These are phyloP conservation scores for Blastobotrys apis DNA, from an alignment of 1,139 yeast genomes.

Conservation along the genomic window DNA sequence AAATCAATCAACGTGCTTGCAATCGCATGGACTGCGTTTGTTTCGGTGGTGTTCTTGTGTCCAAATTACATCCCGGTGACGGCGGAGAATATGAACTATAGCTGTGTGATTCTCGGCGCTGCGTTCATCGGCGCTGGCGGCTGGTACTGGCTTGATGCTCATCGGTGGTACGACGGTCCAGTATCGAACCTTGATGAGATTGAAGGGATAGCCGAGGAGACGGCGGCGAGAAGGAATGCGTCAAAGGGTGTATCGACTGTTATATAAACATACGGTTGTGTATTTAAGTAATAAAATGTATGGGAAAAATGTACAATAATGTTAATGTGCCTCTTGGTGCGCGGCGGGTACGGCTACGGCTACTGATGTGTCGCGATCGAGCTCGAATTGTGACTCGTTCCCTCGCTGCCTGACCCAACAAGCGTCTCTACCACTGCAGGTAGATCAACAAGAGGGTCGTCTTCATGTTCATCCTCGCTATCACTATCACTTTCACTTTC, in stretches of 20 bases:
- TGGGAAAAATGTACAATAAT: too few species aligned
- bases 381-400: too few species aligned
- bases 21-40: slow-evolving; percentile 36
- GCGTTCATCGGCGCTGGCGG: slow-evolving; percentile 40
- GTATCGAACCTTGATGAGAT: slow-evolving; percentile 11
- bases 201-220: slow-evolving; percentile 1
- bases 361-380: too few species aligned
- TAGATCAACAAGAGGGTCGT: too few species aligned
- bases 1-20: slow-evolving; percentile 46
- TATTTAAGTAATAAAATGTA: background rate
- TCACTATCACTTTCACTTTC: too few species aligned
- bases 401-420: too few species aligned
- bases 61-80: slow-evolving; percentile 65
- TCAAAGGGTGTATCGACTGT: background rate
- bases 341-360: too few species aligned
- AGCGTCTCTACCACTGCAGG: too few species aligned
- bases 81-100: slow-evolving; percentile 61
- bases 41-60: slow-evolving; percentile 48
- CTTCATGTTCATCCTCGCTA: too few species aligned
- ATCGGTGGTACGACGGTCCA: slow-evolving; percentile 15
- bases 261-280: background rate
- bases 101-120: slow-evolving; percentile 49
- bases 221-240: background rate
- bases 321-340: too few species aligned
- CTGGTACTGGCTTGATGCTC: slow-evolving; percentile 18